These are phyloP conservation scores for Cadophora sp. DNA, from an alignment of 2,329 filamentous ascomycete genomes.

Conservation along the genomic window DNA sequence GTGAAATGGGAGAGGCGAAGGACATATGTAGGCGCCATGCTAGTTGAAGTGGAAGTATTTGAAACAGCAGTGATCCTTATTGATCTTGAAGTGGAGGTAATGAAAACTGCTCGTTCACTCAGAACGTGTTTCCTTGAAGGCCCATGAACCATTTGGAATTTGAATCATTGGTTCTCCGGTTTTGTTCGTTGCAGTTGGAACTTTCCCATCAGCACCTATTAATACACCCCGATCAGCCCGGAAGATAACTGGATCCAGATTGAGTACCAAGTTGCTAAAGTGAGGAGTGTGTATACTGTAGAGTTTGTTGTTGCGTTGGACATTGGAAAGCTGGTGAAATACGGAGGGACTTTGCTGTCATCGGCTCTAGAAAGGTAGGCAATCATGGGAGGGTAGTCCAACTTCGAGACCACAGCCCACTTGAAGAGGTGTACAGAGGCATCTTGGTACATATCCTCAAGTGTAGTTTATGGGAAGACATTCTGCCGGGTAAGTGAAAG, in stretches of 20 bases:
- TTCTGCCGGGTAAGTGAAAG: not conserved
- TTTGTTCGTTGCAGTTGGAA: too few species aligned
- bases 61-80: too few species aligned
- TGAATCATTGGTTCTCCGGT: too few species aligned
- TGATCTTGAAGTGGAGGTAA: not conserved
- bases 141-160: too few species aligned
- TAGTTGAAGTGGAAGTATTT: not conserved
- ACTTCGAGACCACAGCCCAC: not conserved
- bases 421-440: not conserved
- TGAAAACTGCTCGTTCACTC: not conserved
- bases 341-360: not conserved
- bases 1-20: not conserved
- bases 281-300: not conserved
- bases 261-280: slow-evolving; percentile 1
- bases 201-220: not conserved
- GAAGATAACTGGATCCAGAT: not conserved
- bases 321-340: not conserved
- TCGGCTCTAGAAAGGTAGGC: not conserved
- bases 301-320: not conserved
- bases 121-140: not conserved
- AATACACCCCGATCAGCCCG: not conserved
- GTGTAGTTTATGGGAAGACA: not conserved
- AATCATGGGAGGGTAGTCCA: not conserved
- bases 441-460: not conserved
- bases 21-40: not conserved